Evolutionary conservation across 495 filamentous ascomycete species (phyloP), one percentile per base, ranked within the genome.

Genomic region (Penicillium manginii): DNA sequence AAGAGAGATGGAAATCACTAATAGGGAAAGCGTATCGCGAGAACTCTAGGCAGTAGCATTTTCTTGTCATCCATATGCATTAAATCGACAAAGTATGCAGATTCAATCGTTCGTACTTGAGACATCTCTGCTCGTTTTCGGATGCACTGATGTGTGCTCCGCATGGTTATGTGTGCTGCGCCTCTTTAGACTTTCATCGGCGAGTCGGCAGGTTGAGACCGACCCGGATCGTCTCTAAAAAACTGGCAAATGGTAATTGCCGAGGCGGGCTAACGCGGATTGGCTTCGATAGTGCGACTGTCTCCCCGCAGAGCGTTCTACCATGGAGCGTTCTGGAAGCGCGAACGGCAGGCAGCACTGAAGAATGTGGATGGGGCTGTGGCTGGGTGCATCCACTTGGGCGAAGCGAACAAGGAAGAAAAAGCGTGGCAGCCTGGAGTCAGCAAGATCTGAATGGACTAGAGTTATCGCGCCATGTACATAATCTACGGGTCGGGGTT

Each of bases 291-390:
- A 54, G 52, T 51, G 23, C 22, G 23, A 5, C 26, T 18, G 15
- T 45, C n/a, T n/a, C 42, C 9, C 42, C 42, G 12, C 33, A 18
- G 17, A 17, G 15, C 5, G 26, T 29, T 29, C 26, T 29, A 1
- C 6, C 37, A 17, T 18, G 31, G 17, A 17, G 50, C 22, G 12
- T 54, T 59, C 55, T 32, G 60, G 32, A 53, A 52, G 21, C 47
- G 17, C 48, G 6, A 26, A 31, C 45, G 33, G 35, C 23, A 57
- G 52, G 55, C 55, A 63, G 40, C 54, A 58, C 46, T 52, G 39
- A 55, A 55, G 33, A 26, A 43, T 18, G 18, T 39, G 26, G 35
- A 60, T 35, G 54, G 58, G 58, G 52, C 40, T 64, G 64, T 67
- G 64, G 58, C 58, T 61, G 64, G 59, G 58, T 47, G n/a, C 45